Percentiles rank a stretch among this genome's conserved stretches.
These are phyloP conservation scores for Eragrostis nindensis DNA, from an alignment of 176 grass and related monocot genomes.

Conservation along the genomic window DNA sequence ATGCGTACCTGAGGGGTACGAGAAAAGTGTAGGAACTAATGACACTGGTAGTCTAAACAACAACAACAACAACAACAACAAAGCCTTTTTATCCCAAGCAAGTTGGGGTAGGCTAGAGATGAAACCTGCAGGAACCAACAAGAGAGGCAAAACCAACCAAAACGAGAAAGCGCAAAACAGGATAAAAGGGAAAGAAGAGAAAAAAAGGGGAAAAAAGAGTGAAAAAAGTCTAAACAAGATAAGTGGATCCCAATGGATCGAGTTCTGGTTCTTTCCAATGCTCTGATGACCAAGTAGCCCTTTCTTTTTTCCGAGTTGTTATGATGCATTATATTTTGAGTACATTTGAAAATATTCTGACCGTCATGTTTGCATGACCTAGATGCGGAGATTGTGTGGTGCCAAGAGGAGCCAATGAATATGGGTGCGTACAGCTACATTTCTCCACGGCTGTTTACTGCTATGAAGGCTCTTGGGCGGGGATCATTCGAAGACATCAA, in stretches of 20 bases:
- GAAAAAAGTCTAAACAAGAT: too few relatives aligned
- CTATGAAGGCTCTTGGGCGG: constrained; percentile 72
- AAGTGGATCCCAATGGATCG: too few relatives aligned
- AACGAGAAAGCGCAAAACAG: too few relatives aligned
- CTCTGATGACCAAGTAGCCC: background rate
- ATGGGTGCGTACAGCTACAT: constrained; percentile 93
- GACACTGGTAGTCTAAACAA: background rate
- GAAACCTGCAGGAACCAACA: too few relatives aligned
- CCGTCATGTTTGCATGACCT: constrained; percentile 26
- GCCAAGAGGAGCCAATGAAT: constrained; percentile 98
- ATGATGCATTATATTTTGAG: background rate
- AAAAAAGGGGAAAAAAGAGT: too few relatives aligned
- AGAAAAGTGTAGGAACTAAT: constrained; percentile 1
- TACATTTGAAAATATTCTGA: constrained; percentile 15
- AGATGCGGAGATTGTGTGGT: constrained; percentile 99
- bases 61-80: too few relatives aligned
- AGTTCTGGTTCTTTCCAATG: background rate
- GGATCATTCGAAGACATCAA: constrained; percentile 87
- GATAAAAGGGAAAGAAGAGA: too few relatives aligned
- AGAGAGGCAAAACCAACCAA: too few relatives aligned
- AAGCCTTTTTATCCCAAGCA: too few relatives aligned
- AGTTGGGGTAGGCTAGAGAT: too few relatives aligned
- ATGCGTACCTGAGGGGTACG: background rate
- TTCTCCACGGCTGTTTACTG: constrained; percentile 63
- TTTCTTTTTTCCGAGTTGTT: background rate